phyloP scores from a whole-genome alignment of 805 yeast genomes.

The Clavispora phyllophila region DNA sequence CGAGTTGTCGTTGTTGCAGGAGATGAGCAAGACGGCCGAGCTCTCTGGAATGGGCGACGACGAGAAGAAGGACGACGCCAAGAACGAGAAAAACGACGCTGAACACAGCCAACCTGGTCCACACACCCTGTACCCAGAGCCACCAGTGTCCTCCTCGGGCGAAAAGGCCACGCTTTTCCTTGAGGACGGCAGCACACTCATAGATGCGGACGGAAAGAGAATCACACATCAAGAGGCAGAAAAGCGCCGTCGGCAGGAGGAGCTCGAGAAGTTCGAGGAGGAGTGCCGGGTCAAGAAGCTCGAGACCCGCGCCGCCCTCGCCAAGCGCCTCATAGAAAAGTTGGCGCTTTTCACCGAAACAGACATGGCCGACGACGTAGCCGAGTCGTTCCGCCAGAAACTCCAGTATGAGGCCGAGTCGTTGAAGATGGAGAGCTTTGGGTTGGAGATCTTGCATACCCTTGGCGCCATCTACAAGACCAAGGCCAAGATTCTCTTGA shows the following conservation, averaged over 20 bases:
- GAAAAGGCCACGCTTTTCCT: constrained; percentile 10
- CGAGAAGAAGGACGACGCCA: constrained; percentile 30
- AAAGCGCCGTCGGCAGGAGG: constrained; percentile 43
- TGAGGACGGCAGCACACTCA: constrained; percentile 6
- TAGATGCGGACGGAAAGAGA: background rate
- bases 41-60: constrained; percentile 34
- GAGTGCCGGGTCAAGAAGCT: constrained; percentile 65
- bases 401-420: constrained; percentile 78
- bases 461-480: constrained; percentile 65
- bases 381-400: constrained; percentile 51
- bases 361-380: constrained; percentile 41
- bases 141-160: background rate
- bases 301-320: constrained; percentile 58
- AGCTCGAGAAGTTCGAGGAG: constrained; percentile 65
- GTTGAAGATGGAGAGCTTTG: constrained; percentile 77
- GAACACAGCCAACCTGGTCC: background rate
- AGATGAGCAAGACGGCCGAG: constrained; percentile 39
- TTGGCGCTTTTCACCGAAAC: constrained; percentile 42
- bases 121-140: background rate
- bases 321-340: constrained; percentile 48
- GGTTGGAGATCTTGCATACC: constrained; percentile 73
- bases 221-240: constrained; percentile 36
- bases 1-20: constrained; percentile 44
- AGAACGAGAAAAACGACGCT: constrained; percentile 19
- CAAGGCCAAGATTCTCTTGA: constrained; percentile 60